phyloP scores from a whole-genome alignment of 2,329 filamentous ascomycete genomes.

The Bipolaris cookei region DNA sequence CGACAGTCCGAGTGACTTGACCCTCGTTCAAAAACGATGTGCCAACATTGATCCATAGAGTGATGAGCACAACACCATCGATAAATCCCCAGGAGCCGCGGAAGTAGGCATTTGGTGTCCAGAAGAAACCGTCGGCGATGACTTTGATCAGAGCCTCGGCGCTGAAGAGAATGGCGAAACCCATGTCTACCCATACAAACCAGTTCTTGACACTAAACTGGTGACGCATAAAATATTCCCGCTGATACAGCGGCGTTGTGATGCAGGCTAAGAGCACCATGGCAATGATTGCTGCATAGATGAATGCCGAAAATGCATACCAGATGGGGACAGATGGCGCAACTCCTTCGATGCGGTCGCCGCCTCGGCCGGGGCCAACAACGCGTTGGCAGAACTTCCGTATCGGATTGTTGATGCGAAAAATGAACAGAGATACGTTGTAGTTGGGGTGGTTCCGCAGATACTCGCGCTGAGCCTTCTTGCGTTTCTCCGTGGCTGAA shows the following conservation, averaged over 20 bases:
- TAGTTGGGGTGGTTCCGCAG: slow-evolving; percentile 85
- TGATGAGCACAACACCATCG: slow-evolving; percentile 87
- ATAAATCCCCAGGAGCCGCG: slow-evolving; percentile 97
- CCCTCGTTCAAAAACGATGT: slow-evolving; percentile 83
- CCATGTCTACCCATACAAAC: slow-evolving; percentile 94
- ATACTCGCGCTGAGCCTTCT: slow-evolving; percentile 89
- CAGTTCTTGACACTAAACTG: slow-evolving; percentile 73
- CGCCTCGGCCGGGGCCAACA: slow-evolving; percentile 88
- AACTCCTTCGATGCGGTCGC: slow-evolving; percentile 85
- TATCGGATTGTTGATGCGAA: slow-evolving; percentile 77
- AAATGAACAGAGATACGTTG: slow-evolving; percentile 90
- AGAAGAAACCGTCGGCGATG: slow-evolving; percentile 92
- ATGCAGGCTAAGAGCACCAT: slow-evolving; percentile 98
- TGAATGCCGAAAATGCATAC: slow-evolving; percentile 91
- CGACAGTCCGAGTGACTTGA: slow-evolving; percentile 85
- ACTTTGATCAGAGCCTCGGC: slow-evolving; percentile 89
- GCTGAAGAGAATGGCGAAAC: slow-evolving; percentile 86
- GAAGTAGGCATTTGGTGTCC: slow-evolving; percentile 96
- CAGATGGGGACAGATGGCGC: slow-evolving; percentile 88
- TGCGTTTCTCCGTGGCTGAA: slow-evolving; percentile 78
- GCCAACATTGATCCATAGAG: slow-evolving; percentile 92
- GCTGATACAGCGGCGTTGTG: slow-evolving; percentile 93
- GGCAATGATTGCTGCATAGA: slow-evolving; percentile 90
- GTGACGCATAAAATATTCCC: slow-evolving; percentile 74
- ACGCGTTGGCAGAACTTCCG: slow-evolving; percentile 84